Base-by-base conservation (phyloP, 257 asterid species). In the Jaltomata sinuosa region DNA sequence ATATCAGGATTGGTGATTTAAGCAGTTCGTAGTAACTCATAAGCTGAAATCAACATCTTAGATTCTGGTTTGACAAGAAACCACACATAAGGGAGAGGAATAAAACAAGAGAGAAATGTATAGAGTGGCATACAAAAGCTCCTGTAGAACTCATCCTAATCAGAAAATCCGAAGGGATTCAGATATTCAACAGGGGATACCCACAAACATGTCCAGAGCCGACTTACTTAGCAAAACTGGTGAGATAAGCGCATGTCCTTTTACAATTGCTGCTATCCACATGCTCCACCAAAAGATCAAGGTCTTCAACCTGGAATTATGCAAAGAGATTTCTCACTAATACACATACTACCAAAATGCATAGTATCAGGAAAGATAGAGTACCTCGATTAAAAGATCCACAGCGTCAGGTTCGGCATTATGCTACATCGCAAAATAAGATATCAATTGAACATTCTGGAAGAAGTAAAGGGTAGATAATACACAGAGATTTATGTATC, bases 191-290 rank as follows among this genome's bases (percentile, higher is more conserved):
- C 40, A 81, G 21, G 54, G 55, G 50, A 47, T 54, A 65, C 34
- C 31, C 85, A 65, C 36, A 65, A 47, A 49, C 61, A 65, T 82
- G 34, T 38, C 31, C 32, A 36, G 47, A 64, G 10, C 19, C 52
- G 10, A 85, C 98, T 91, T 88, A 96, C 98, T 94, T 94, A 6
- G 98, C 99, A 19, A 94, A 88, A 85, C 98, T 94, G 27, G 93
- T 90, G 64, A 97, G 95, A 83, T 97, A 97, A 31, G 92, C 87
- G 87, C 99, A 94, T 59, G 99, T 97, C 87, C 95, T 88, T 68
- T 87, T 91, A 85, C 90, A 87, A 88, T 94, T 97, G 78, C 95
- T 88, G 50, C 82, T 88, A 85, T 95, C 99, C 62, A 90, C 93
- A 85, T 93, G 94, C 82, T 93, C 93, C 85, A 91, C 85, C 59